These are phyloP conservation scores for Elongisporangium prolatum DNA, from an alignment of 352 stramenopile genomes.

Conservation along the genomic window DNA sequence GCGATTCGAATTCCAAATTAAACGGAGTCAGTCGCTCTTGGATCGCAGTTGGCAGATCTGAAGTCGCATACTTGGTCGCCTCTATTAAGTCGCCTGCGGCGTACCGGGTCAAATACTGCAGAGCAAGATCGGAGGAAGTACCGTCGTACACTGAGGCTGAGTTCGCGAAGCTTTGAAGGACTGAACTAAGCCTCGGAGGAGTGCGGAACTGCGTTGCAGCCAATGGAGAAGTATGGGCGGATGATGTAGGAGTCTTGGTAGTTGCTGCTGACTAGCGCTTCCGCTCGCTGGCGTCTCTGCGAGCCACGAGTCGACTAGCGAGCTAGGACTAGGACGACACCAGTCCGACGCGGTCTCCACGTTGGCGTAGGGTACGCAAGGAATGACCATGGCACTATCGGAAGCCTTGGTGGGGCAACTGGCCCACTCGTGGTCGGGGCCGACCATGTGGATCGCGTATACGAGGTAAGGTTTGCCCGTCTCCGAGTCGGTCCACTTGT, in stretches of 20 bases:
- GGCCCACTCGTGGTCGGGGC: not conserved
- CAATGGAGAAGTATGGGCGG: no score
- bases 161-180: not conserved
- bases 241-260: no score
- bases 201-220: not conserved
- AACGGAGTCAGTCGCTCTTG: not conserved
- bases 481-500: slow-evolving; percentile 8
- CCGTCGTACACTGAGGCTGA: not conserved
- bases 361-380: not conserved
- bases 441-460: slow-evolving; percentile 14
- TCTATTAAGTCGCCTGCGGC: not conserved
- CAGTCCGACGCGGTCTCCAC: not conserved
- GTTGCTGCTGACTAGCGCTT: no score
- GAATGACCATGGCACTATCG: not conserved
- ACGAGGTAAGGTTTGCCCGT: slow-evolving; percentile 9
- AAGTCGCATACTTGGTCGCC: no score
- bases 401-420: not conserved
- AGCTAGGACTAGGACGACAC: not conserved
- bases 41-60: no score
- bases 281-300: no score
- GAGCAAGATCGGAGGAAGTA: not conserved
- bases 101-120: not conserved
- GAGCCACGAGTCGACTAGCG: not conserved
- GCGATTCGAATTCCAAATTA: slow-evolving; percentile 9
- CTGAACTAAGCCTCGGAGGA: not conserved